Percentiles rank a stretch among this genome's conserved stretches.
Conservation (phyloP, 176 grass and related monocot genomes). For the Echinochloa phyllopogon region DNA sequence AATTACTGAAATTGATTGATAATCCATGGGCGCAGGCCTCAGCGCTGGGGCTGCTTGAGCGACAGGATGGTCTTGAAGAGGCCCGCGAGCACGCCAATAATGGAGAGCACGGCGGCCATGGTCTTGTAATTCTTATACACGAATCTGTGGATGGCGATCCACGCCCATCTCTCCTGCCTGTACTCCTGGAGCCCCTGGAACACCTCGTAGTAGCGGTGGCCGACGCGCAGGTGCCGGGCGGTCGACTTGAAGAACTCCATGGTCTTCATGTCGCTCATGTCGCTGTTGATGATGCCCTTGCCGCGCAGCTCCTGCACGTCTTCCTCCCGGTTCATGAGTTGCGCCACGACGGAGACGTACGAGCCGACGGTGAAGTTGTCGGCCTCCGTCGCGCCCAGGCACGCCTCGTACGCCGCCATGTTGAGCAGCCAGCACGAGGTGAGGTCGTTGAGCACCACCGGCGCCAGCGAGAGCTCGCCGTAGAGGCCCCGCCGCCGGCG, state of each 20-base stretch:
- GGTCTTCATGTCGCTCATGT: neutral
- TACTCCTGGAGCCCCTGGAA: neutral
- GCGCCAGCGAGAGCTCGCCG: constrained; percentile 23
- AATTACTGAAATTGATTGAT: too few relatives aligned
- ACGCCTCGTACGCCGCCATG: constrained; percentile 19
- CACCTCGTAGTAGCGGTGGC: neutral
- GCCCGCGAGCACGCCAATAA: neutral
- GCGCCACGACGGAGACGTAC: neutral
- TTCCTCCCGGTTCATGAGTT: neutral
- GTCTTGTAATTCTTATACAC: constrained; percentile 19
- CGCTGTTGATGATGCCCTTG: neutral
- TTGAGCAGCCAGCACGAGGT: constrained; percentile 8
- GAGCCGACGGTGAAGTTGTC: constrained; percentile 20
- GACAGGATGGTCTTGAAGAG: constrained; percentile 9
- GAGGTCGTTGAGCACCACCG: neutral
- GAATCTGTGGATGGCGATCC: constrained; percentile 21
- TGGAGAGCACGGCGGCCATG: neutral
- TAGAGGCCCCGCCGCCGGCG: neutral
- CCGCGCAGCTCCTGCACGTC: neutral
- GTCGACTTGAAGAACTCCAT: neutral
- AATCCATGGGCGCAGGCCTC: too few relatives aligned
- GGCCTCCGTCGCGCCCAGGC: neutral
- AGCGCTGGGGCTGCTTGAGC: too few relatives aligned
- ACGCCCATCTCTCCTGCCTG: neutral
- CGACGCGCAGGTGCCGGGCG: neutral